Percentiles rank a stretch among this genome's conserved stretches.
Conservation (phyloP, 179 eudicot genomes). For the Spergularia azorica region DNA sequence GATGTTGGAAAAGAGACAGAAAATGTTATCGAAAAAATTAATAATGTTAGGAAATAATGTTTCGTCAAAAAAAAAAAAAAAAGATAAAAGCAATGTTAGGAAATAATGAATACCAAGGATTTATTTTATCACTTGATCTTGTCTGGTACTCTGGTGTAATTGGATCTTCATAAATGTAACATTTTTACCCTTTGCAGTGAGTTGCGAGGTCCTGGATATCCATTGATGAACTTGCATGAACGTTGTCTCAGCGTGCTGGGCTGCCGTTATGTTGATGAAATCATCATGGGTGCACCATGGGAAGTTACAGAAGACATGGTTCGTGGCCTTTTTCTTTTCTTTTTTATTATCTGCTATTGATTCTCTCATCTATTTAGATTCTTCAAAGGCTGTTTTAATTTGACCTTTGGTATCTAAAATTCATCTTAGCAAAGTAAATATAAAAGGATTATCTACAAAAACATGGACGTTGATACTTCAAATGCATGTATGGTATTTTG, state of each 20-base stretch:
- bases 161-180: slow-evolving; percentile 15
- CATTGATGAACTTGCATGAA: slow-evolving; percentile 91
- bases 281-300: slow-evolving; percentile 95
- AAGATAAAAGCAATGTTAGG: too few relatives aligned
- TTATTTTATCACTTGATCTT: background rate
- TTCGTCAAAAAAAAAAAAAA: too few relatives aligned
- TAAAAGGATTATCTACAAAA: background rate
- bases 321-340: slow-evolving; percentile 17
- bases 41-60: too few relatives aligned
- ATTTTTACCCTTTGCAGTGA: slow-evolving; percentile 52
- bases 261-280: slow-evolving; percentile 93
- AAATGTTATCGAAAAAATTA: too few relatives aligned
- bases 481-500: background rate
- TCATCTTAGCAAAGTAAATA: background rate
- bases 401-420: too few relatives aligned
- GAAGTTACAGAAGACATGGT: slow-evolving; percentile 85
- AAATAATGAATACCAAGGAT: background rate
- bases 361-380: background rate
- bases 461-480: background rate
- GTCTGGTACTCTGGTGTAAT: background rate
- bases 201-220: slow-evolving; percentile 65
- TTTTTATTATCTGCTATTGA: slow-evolving; percentile 8
- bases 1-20: too few relatives aligned
- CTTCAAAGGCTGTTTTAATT: too few relatives aligned
- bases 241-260: slow-evolving; percentile 91